A percentile compares a stretch with the other conserved stretches of the same genome.
Evolutionary conservation across 2,329 filamentous ascomycete genomes (phyloP).

Genomic region (Fusarium guadeloupense): DNA sequence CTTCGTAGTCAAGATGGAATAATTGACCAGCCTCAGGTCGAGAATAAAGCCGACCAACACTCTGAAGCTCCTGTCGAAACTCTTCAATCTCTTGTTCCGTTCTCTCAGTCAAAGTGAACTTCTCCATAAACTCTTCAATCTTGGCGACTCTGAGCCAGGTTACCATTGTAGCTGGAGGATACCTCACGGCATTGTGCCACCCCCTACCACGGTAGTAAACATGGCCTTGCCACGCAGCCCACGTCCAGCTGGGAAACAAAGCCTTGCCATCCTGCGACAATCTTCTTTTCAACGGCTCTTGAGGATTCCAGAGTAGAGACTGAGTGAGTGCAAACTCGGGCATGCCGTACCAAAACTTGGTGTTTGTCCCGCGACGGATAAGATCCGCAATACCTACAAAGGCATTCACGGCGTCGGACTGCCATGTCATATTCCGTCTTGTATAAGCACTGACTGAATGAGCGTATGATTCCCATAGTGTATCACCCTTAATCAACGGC

Average conservation of each 20-base stretch:
- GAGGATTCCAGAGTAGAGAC: conserved; percentile 16
- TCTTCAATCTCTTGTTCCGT: conserved; percentile 11
- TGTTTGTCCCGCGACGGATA: conserved; percentile 12
- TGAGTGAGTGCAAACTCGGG: conserved; percentile 4
- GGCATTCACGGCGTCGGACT: conserved; percentile 21
- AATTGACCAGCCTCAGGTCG: background rate
- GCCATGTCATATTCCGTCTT: conserved; percentile 18
- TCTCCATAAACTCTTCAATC: background rate
- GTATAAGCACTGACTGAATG: conserved; percentile 17
- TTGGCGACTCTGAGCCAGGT: background rate
- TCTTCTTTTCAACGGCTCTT: conserved; percentile 4
- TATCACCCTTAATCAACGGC: conserved; percentile 3
- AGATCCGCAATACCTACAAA: conserved; percentile 23
- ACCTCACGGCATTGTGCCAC: conserved; percentile 11
- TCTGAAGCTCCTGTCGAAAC: background rate
- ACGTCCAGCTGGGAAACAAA: conserved; percentile 19
- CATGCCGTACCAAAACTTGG: conserved; percentile 24
- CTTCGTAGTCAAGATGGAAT: conserved; percentile 7
- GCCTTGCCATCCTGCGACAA: background rate
- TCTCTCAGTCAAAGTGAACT: background rate
- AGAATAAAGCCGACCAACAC: background rate
- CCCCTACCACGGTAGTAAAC: conserved; percentile 12
- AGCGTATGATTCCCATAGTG: conserved; percentile 11
- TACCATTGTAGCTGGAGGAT: background rate
- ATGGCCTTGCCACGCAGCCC: conserved; percentile 24